A percentile compares a stretch with the other conserved stretches of the same genome.
Conservation (phyloP, 2,329 filamentous ascomycete species). For the Phialophora chinensis region DNA sequence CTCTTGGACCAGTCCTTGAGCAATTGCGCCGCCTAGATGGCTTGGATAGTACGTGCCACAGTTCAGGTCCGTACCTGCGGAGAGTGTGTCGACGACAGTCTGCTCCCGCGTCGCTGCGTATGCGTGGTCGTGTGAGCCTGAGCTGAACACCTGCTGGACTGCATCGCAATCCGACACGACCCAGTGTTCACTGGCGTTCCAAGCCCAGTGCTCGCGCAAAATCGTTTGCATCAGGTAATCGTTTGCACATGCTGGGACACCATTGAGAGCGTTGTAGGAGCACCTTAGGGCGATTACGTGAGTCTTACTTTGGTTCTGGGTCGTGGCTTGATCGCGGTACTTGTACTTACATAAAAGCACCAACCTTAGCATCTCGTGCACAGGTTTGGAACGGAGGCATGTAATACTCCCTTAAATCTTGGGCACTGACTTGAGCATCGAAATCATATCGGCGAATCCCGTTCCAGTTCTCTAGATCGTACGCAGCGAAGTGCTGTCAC, state of each 20-base stretch:
- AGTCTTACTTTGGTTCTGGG: background rate
- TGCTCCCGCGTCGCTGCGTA: slow-evolving; percentile 45
- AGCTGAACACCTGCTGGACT: slow-evolving; percentile 61
- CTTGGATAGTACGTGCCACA: slow-evolving; percentile 57
- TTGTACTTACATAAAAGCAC: slow-evolving; percentile 59
- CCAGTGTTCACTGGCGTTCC: slow-evolving; percentile 65
- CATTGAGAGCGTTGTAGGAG: slow-evolving; percentile 69
- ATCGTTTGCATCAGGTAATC: slow-evolving; percentile 66
- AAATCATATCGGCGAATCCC: slow-evolving; percentile 54
- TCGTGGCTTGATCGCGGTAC: background rate
- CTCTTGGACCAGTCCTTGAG: slow-evolving; percentile 52
- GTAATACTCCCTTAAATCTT: slow-evolving; percentile 64
- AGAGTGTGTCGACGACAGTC: slow-evolving; percentile 56
- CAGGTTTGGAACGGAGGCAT: slow-evolving; percentile 69
- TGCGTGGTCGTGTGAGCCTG: slow-evolving; percentile 43
- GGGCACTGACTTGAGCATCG: slow-evolving; percentile 57
- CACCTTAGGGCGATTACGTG: slow-evolving; percentile 36
- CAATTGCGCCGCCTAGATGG: slow-evolving; percentile 51
- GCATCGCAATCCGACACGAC: slow-evolving; percentile 71
- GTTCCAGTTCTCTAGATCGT: slow-evolving; percentile 60
- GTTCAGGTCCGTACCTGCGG: slow-evolving; percentile 60
- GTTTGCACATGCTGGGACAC: slow-evolving; percentile 67
- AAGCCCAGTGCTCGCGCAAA: slow-evolving; percentile 69
- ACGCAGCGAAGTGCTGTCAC: slow-evolving; percentile 59
- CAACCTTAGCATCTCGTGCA: slow-evolving; percentile 58